phyloP scores from a whole-genome alignment of 2,329 filamentous ascomycete species.

The Massarina eburnea region DNA sequence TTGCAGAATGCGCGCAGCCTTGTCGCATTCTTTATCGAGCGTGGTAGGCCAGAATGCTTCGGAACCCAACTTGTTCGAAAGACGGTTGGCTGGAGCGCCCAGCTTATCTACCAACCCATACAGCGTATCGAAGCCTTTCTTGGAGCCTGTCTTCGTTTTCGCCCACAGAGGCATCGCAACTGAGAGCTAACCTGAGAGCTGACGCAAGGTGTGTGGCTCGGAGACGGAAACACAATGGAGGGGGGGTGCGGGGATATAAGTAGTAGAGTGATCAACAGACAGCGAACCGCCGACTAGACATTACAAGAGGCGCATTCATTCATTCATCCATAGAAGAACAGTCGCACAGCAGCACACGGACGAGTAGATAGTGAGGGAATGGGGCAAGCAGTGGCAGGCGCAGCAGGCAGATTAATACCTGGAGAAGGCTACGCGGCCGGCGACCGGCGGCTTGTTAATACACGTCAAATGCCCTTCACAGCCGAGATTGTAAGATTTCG shows the following conservation, averaged over 20 bases:
- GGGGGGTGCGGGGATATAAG: conserved; percentile 1
- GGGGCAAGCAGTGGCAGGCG: conserved; percentile 4
- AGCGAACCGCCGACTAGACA: neutral
- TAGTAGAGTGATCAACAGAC: neutral
- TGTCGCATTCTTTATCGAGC: conserved; percentile 86
- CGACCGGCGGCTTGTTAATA: neutral
- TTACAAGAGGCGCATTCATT: conserved; percentile 1
- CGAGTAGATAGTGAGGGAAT: neutral
- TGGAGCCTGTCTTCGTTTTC: conserved; percentile 38
- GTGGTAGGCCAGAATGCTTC: conserved; percentile 77
- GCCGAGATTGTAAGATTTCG: neutral
- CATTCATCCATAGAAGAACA: neutral
- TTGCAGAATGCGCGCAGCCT: conserved; percentile 83
- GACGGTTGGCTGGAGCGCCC: conserved; percentile 74
- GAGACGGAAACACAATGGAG: neutral
- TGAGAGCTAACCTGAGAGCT: neutral
- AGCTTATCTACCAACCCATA: conserved; percentile 69
- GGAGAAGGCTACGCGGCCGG: neutral
- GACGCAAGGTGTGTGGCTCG: neutral
- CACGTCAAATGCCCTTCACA: neutral
- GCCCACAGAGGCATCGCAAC: conserved; percentile 24
- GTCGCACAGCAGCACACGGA: conserved; percentile 5
- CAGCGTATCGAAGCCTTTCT: conserved; percentile 67
- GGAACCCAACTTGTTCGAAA: conserved; percentile 78
- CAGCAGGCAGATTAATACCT: conserved; percentile 3